Conservation (phyloP, 345 rosid species). For the Anastatica hierochuntica region DNA sequence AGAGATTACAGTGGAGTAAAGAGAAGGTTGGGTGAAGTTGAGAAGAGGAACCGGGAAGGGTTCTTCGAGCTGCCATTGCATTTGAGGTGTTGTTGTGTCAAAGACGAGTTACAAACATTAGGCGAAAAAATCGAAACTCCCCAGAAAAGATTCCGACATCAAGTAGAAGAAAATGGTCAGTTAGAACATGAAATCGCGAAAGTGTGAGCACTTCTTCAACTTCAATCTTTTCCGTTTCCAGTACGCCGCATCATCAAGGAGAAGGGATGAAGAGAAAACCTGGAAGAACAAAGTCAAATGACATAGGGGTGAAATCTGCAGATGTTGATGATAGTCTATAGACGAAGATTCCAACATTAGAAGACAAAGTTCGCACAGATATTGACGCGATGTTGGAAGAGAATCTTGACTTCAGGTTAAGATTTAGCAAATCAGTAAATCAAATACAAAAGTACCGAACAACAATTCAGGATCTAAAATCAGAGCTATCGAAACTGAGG, state of each 20-base stretch:
- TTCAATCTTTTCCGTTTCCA: slow-evolving; percentile 10
- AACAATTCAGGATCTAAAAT: slow-evolving; percentile 50
- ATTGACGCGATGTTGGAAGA: slow-evolving; percentile 74
- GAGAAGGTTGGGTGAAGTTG: slow-evolving; percentile 60
- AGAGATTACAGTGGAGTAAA: slow-evolving; percentile 60
- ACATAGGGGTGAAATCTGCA: slow-evolving; percentile 11
- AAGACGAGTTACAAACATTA: slow-evolving; percentile 49
- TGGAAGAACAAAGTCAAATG: slow-evolving; percentile 7
- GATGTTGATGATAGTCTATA: background rate
- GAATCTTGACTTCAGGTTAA: slow-evolving; percentile 89
- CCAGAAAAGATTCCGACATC: background rate
- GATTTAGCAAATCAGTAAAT: slow-evolving; percentile 71
- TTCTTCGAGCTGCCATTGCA: slow-evolving; percentile 73
- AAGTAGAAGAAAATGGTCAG: slow-evolving; percentile 4
- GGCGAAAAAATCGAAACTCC: slow-evolving; percentile 26
- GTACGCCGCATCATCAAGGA: background rate
- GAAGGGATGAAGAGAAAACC: slow-evolving; percentile 21
- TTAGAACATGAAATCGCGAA: too few relatives aligned
- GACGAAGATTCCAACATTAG: slow-evolving; percentile 26
- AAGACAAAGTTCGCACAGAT: slow-evolving; percentile 53
- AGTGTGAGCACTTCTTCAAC: slow-evolving; percentile 9
- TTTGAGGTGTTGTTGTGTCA: slow-evolving; percentile 47
- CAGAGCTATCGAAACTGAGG: slow-evolving; percentile 38
- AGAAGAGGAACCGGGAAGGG: slow-evolving; percentile 67
- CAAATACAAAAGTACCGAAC: slow-evolving; percentile 60